Conservation (phyloP, 1,139 yeast genomes). For the Pichia sp. region DNA sequence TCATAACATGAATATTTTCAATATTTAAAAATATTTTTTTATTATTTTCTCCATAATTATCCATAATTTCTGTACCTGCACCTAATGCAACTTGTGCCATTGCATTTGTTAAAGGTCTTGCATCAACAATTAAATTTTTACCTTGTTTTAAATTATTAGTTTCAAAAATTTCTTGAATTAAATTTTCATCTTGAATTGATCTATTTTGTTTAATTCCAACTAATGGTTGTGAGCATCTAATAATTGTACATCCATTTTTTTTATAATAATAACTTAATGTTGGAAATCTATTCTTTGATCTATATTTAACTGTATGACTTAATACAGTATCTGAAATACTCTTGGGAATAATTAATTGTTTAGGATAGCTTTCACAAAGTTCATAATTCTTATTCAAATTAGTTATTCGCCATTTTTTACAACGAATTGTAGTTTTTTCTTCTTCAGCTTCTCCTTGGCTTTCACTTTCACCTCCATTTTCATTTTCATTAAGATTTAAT, state of each 20-base stretch:
- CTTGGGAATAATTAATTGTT: slow-evolving; percentile 58
- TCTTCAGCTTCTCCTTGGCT: background rate
- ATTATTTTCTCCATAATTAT: slow-evolving; percentile 53
- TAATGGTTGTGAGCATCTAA: slow-evolving; percentile 88
- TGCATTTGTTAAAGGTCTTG: slow-evolving; percentile 90
- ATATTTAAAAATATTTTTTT: slow-evolving; percentile 75
- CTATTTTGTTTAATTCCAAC: slow-evolving; percentile 86
- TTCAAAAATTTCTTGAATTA: slow-evolving; percentile 66
- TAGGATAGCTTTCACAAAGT: slow-evolving; percentile 76
- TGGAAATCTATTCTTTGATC: slow-evolving; percentile 85
- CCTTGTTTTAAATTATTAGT: slow-evolving; percentile 28
- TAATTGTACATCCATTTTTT: slow-evolving; percentile 69
- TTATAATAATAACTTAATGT: slow-evolving; percentile 71
- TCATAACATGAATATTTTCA: slow-evolving; percentile 92
- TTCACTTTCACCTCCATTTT: background rate
- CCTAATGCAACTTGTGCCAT: slow-evolving; percentile 96
- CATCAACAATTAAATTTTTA: slow-evolving; percentile 75
- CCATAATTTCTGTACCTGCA: slow-evolving; percentile 94
- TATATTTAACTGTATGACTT: slow-evolving; percentile 73
- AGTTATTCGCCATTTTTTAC: slow-evolving; percentile 60
- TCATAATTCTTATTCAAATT: slow-evolving; percentile 56
- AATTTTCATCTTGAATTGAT: slow-evolving; percentile 84
- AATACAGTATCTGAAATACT: slow-evolving; percentile 75
- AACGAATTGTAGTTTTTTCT: slow-evolving; percentile 10
- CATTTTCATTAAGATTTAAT: slow-evolving; percentile 27